These are phyloP conservation scores for Talaromyces liani DNA, from an alignment of 495 filamentous ascomycete species.

Conservation along the genomic window DNA sequence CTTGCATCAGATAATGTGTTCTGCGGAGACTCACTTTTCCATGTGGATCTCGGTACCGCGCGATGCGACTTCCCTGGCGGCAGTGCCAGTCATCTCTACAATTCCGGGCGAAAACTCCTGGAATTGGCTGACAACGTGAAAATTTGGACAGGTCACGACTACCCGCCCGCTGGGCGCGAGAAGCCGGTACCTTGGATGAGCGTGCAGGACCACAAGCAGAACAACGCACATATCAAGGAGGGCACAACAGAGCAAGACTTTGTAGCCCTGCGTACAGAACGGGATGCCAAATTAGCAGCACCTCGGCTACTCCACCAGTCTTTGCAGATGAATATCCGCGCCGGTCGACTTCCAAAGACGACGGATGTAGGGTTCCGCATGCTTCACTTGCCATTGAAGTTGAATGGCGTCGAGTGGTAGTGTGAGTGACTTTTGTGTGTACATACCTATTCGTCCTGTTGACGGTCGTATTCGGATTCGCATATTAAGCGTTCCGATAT, in stretches of 20 bases:
- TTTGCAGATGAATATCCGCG: constrained; percentile 54
- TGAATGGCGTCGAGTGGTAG: constrained; percentile 17
- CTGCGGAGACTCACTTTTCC: constrained; percentile 54
- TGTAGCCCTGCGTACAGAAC: constrained; percentile 33
- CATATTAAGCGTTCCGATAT: not conserved
- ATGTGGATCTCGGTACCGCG: constrained; percentile 50
- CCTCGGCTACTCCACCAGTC: constrained; percentile 48
- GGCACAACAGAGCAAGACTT: constrained; percentile 39
- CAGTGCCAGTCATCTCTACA: constrained; percentile 34
- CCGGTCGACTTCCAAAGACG: constrained; percentile 35
- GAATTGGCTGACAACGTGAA: constrained; percentile 33
- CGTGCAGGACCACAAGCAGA: constrained; percentile 39
- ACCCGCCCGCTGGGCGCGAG: constrained; percentile 26
- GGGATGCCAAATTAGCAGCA: constrained; percentile 40
- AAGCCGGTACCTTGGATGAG: constrained; percentile 36
- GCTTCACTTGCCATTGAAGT: constrained; percentile 37
- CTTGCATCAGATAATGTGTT: constrained; percentile 42
- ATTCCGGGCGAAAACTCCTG: constrained; percentile 39
- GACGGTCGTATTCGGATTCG: not conserved
- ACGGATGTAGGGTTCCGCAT: constrained; percentile 27
- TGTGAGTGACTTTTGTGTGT: not conserved
- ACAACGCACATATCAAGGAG: constrained; percentile 46
- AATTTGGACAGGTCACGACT: constrained; percentile 47
- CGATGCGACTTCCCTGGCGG: constrained; percentile 56
- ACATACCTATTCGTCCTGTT: not conserved